Evolutionary conservation across 2,329 filamentous ascomycete genomes (phyloP).

Genomic region (Trichoderma simmonsii): DNA sequence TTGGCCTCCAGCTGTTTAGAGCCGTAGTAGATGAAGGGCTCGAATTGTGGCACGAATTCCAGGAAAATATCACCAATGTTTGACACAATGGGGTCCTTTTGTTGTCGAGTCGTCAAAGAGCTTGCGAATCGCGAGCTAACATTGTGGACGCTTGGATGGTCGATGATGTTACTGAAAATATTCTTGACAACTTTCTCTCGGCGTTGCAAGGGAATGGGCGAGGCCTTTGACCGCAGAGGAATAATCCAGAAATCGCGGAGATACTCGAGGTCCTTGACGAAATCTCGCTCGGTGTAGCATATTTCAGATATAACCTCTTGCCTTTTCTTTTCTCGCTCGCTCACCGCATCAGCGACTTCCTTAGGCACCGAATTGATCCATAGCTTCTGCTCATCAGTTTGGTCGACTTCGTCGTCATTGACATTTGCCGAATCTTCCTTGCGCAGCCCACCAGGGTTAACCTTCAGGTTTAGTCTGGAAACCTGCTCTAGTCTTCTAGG

Average conservation of each 20-base stretch:
- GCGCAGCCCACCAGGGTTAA: slow-evolving; percentile 83
- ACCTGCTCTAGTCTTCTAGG: slow-evolving; percentile 92
- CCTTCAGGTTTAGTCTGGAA: slow-evolving; percentile 87
- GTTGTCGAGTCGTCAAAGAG: slow-evolving; percentile 83
- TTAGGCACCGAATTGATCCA: slow-evolving; percentile 99
- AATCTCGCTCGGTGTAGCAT: slow-evolving; percentile 98
- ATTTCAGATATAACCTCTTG: slow-evolving; percentile 98
- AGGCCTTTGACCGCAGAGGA: slow-evolving; percentile 75
- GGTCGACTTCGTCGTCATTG: slow-evolving; percentile 77
- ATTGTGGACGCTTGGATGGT: slow-evolving; percentile 73
- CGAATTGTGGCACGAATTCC: slow-evolving; percentile 86
- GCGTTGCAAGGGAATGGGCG: slow-evolving; percentile 83
- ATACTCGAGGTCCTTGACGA: slow-evolving; percentile 98
- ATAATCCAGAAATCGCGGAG: slow-evolving; percentile 98
- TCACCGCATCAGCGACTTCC: slow-evolving; percentile 85
- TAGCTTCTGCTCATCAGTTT: slow-evolving; percentile 92
- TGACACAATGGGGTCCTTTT: slow-evolving; percentile 82
- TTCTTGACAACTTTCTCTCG: slow-evolving; percentile 88
- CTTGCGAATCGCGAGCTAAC: slow-evolving; percentile 89
- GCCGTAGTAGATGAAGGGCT: slow-evolving; percentile 94
- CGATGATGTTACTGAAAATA: slow-evolving; percentile 94
- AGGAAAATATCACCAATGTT: slow-evolving; percentile 93
- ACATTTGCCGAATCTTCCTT: slow-evolving; percentile 53
- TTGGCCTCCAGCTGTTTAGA: slow-evolving; percentile 95
- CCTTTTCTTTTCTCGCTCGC: slow-evolving; percentile 90